A percentile compares a stretch with the other conserved stretches of the same genome.
Evolutionary conservation across 331 rosid genomes (phyloP).

Genomic region (Quercus phellos): DNA sequence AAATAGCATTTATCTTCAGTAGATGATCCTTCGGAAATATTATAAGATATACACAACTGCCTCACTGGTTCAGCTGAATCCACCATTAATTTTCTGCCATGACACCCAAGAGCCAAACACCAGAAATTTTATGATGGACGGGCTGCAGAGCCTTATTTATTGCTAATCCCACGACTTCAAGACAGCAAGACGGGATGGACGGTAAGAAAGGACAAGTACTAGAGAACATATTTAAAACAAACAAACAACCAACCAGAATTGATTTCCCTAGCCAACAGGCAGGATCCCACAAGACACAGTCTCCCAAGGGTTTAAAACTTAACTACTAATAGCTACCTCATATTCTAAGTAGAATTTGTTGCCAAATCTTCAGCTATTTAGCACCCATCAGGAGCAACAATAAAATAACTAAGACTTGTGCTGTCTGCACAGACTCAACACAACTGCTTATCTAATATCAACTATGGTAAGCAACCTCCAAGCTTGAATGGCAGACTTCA

Average conservation of each 20-base stretch:
- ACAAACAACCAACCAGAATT: conserved; percentile 30
- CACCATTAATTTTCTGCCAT: conserved; percentile 69
- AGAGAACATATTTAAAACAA: conserved; percentile 55
- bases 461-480: conserved; percentile 49
- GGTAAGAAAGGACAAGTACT: conserved; percentile 37
- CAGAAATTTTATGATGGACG: conserved; percentile 59
- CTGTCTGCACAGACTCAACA: conserved; percentile 40
- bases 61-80: conserved; percentile 52
- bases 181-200: conserved; percentile 31
- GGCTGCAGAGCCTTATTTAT: conserved; percentile 74
- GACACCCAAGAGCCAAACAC: conserved; percentile 46
- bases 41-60: conserved; percentile 45
- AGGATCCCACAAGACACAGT: conserved; percentile 24
- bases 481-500: conserved; percentile 46
- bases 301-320: conserved; percentile 37
- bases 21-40: conserved; percentile 34
- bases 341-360: conserved; percentile 32
- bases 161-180: conserved; percentile 37
- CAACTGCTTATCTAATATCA: conserved; percentile 37
- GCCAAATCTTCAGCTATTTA: conserved; percentile 38
- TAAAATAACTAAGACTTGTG: conserved; percentile 30
- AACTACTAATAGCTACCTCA: conserved; percentile 44
- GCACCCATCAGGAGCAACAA: conserved; percentile 47
- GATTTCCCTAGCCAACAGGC: conserved; percentile 36
- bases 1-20: conserved; percentile 59